Base-by-base conservation (phyloP, 805 yeast genomes). In the Saccharomycopsis sp. region DNA sequence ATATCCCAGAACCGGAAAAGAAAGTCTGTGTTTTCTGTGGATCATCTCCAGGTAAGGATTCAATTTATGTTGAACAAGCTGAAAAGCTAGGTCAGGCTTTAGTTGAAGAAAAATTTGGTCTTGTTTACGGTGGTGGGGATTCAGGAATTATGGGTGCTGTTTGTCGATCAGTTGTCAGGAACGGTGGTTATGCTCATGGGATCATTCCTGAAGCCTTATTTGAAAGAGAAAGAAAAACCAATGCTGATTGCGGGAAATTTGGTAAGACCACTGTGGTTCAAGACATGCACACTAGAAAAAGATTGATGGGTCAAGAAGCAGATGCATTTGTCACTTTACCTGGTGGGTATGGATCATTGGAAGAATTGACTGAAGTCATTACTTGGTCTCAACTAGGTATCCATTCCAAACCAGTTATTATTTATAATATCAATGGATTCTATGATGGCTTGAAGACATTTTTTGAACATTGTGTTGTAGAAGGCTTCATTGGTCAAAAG, bases 351-450 rank as follows among this genome's bases (percentile, higher is more conserved):
- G 96, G 96, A 11, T 86, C 95, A 5, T 64, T 85, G 58, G 96
- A 87, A 63, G 96, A 87, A 64, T 69, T 87, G 51, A 79, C 86
- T 81, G 96, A 87, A 66, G 82, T 85, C 44, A 82, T 83, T 48
- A 87, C 96, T 3, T 87, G 96, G 96, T 77, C 79, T 40, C 96
- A 87, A 67, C 70, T 87, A 55, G 93, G 89, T 27, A 86, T 87
- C 53, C 96, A 87, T 62, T 66, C 70, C 51, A 82, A 82, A 61
- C 95, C 96, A 23, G 77, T 87, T 55, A 80, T 87, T 13, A 58
- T 87, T 34, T 79, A 79, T 64, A 87, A 87, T 63, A 71, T 81
- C 44, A 71, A 82, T 62, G 96, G 95, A 0, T 87, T 84, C 60
- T 87, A 75, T 61, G 87, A 86, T 60, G 75, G 74, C 28, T 70